Base-by-base conservation (phyloP, 306 rosid species). In the Mimosa pudica region DNA sequence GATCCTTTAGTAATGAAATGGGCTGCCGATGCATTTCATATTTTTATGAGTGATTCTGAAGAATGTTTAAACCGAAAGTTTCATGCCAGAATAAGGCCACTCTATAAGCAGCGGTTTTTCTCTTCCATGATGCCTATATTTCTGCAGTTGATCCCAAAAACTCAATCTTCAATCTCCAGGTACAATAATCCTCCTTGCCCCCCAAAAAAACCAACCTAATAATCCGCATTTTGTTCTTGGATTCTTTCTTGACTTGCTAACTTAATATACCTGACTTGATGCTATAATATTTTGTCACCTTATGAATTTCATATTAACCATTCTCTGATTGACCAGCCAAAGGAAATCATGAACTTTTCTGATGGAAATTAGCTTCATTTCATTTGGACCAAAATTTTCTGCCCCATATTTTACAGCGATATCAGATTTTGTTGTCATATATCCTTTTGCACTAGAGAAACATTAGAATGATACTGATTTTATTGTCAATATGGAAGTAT, bases 31-130 rank as follows among this genome's bases (percentile, higher is more conserved):
- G 95, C 97, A 55, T 95, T 95, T 88, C 92, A 83, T 81, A 74
- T 95, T 91, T 90, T 95, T 70, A 86, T 95, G 97, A 86, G 92
- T 84, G 98, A 95, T 86, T 90, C 96, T 81, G 98, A 90, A 72
- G 89, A 58, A 75, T 95, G 98, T 89, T 87, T 95, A 86, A 92
- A 92, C 82, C 84, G 70, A 65, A 88, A 77, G 49, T 91, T 85
- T 55, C 93, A 91, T 89, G 97, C 93, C 71, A 88, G 83, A 68
- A 75, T 87, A 82, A 85, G 98, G 65, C 98, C 98, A 79, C 92
- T 95, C 46, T 85, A 89, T 88, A 95, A 92, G 87, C 98, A 95
- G 90, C 92, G 94, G n/a, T 92, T 91, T 87, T 95, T 84, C 89
- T 90, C 97, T 71, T 78, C 87, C 70, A 83, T 85, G 82, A 88